These are phyloP conservation scores for Penicillium longicatenatum DNA, from an alignment of 495 filamentous ascomycete species.

Conservation along the genomic window DNA sequence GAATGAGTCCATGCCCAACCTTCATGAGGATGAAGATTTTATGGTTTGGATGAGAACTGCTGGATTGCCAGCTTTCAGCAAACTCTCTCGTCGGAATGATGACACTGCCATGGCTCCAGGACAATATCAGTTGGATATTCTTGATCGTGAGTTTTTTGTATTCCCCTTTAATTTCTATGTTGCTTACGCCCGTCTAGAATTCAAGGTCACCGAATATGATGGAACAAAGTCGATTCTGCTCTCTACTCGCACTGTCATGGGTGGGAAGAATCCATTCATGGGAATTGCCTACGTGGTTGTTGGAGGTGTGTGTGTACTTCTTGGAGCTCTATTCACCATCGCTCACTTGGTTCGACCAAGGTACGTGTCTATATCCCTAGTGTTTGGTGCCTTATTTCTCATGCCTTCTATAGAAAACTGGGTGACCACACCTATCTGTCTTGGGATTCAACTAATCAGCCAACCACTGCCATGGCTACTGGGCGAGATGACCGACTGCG, in stretches of 20 bases:
- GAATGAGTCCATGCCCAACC: slow-evolving; percentile 54
- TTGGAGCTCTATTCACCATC: slow-evolving; percentile 84
- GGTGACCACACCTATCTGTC: slow-evolving; percentile 96
- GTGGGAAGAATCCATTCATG: slow-evolving; percentile 92
- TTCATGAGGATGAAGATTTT: slow-evolving; percentile 76
- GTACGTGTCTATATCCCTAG: slow-evolving; percentile 40
- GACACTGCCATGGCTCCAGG: slow-evolving; percentile 64
- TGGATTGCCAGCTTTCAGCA: slow-evolving; percentile 93
- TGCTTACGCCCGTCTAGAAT: slow-evolving; percentile 52
- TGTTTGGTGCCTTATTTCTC: not conserved
- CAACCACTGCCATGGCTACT: slow-evolving; percentile 59
- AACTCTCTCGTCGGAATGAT: slow-evolving; percentile 83
- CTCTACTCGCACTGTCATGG: slow-evolving; percentile 90
- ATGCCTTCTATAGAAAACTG: slow-evolving; percentile 67
- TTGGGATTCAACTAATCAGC: slow-evolving; percentile 85
- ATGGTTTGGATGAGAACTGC: slow-evolving; percentile 99
- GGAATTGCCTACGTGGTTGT: slow-evolving; percentile 96
- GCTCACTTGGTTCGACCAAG: slow-evolving; percentile 88
- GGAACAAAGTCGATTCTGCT: slow-evolving; percentile 95
- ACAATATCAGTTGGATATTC: slow-evolving; percentile 72
- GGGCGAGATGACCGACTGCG: slow-evolving; percentile 45
- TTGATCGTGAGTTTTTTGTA: slow-evolving; percentile 54
- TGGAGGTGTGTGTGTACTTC: slow-evolving; percentile 85
- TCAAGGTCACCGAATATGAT: slow-evolving; percentile 77
- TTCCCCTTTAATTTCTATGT: not conserved